These are phyloP conservation scores for Sarocladiaceae sp. DNA, from an alignment of 2,329 filamentous ascomycete species.

Conservation along the genomic window DNA sequence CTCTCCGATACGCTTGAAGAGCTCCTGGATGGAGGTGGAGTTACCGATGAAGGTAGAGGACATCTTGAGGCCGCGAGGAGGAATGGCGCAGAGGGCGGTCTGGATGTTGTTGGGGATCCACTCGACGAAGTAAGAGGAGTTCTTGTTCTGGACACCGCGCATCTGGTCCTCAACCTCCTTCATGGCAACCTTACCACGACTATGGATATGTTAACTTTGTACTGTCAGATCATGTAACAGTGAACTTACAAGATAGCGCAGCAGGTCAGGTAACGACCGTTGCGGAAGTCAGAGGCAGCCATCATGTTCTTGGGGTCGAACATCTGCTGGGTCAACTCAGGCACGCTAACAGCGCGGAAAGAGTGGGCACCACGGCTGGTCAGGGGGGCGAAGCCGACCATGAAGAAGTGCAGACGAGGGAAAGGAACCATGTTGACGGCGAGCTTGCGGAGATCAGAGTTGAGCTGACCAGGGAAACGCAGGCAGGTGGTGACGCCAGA, in stretches of 20 bases:
- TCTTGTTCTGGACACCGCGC: constrained; percentile 99
- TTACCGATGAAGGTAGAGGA: constrained; percentile 98
- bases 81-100: constrained; percentile 98
- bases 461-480: constrained; percentile 98
- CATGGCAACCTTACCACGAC: constrained; percentile 99
- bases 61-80: constrained; percentile 97
- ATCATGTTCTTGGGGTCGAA: constrained; percentile 99
- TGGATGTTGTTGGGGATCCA: constrained; percentile 99
- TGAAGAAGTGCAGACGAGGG: constrained; percentile 99
- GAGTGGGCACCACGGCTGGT: constrained; percentile 80
- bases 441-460: constrained; percentile 99
- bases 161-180: constrained; percentile 99
- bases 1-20: constrained; percentile 99
- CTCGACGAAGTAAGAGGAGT: constrained; percentile 98
- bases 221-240: neutral
- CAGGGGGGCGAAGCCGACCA: constrained; percentile 98
- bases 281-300: constrained; percentile 99
- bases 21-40: constrained; percentile 99
- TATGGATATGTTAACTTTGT: constrained; percentile 24
- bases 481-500: constrained; percentile 97
- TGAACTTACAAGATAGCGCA: constrained; percentile 84
- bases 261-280: constrained; percentile 98
- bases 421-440: constrained; percentile 99
- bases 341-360: constrained; percentile 96
- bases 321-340: constrained; percentile 99